Evolutionary conservation across 1,284 basidiomycete species (phyloP), one percentile per base, ranked within the genome.

Genomic region (Tilletiaria anomala): DNA sequence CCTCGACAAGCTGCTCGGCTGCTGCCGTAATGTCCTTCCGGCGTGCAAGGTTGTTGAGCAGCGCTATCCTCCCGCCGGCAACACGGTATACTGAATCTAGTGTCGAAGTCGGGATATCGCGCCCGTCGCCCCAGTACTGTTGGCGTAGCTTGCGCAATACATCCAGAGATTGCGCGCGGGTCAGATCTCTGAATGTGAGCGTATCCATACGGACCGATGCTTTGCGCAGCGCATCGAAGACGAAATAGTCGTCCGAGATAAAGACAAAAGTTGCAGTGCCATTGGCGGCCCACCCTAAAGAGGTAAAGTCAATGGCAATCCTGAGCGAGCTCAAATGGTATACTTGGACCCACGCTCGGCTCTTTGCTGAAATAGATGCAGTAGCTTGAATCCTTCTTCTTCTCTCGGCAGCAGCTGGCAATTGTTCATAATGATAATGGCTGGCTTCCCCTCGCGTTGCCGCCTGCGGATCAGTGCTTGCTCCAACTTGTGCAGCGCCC

Each of bases 181-280:
- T 42, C 6, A 62, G 50, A 35, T 62, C 57, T 19, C 49, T 42
- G 42, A 62, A 56, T 12, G 59, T 58, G 3, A 62, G 43, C 16
- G 57, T 58, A 47, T 62, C 59, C 59, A 62, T 62, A 12, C 58
- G 46, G 33, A 56, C 57, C 8, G 53, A 54, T 6, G 53, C 51
- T 42, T 56, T 58, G 5, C 59, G 38, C 35, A 60, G 42, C 17
- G 48, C 44, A 31, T 62, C 58, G 40, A 53, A 62, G 14, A 60
- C 50, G 48, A 50, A 51, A 43, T 62, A 62, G 43, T 62, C 58
- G 34, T 56, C 53, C 1, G 53, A 45, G 2, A 55, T 54, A 32
- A 62, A 51, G 15, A 62, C 50, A 22, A 62, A 58, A 0, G 59
- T 62, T 2, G 53, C 53, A 5, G 53, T 53, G 22, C 59, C 59